These are phyloP conservation scores for Entomortierella parvispora DNA, from an alignment of 192 early-diverging fungal genomes.

Conservation along the genomic window DNA sequence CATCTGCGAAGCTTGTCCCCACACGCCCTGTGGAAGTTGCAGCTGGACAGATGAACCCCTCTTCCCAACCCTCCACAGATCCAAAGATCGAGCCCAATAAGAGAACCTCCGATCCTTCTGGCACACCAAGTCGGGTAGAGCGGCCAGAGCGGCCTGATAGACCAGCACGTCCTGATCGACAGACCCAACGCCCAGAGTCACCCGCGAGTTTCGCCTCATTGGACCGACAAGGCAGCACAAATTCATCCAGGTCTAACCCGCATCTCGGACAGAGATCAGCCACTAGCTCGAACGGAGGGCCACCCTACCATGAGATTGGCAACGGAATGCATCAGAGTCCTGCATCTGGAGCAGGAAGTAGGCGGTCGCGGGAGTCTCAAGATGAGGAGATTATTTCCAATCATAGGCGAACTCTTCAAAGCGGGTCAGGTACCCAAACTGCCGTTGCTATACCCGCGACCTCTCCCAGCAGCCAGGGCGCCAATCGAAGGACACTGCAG, in stretches of 20 bases:
- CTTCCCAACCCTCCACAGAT: background rate
- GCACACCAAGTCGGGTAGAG: constrained; percentile 16
- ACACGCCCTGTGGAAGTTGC: constrained; percentile 13
- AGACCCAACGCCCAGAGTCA: constrained; percentile 24
- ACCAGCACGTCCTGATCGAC: constrained; percentile 23
- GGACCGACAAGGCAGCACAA: background rate
- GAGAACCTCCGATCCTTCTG: constrained; percentile 7
- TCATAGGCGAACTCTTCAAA: too few species aligned
- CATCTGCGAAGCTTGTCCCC: constrained; percentile 28
- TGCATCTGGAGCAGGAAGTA: too few species aligned
- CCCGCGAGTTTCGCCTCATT: constrained; percentile 21
- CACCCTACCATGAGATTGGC: constrained; percentile 15
- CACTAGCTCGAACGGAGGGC: constrained; percentile 5
- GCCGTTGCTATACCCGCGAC: constrained; percentile 3
- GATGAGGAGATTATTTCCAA: too few species aligned
- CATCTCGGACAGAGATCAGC: constrained; percentile 25
- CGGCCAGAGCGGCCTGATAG: constrained; percentile 31
- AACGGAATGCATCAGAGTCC: constrained; percentile 1
- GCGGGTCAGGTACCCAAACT: too few species aligned
- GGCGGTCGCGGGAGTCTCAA: constrained; percentile 11
- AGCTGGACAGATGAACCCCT: too few species aligned
- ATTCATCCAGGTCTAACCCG: constrained; percentile 4
- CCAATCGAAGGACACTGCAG: constrained; percentile 21
- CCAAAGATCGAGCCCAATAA: constrained; percentile 17
- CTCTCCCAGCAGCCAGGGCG: background rate